Percentiles rank a stretch among this genome's conserved stretches.
These are phyloP conservation scores for Seiridium unicorne DNA, from an alignment of 2,329 filamentous ascomycete genomes.

Conservation along the genomic window DNA sequence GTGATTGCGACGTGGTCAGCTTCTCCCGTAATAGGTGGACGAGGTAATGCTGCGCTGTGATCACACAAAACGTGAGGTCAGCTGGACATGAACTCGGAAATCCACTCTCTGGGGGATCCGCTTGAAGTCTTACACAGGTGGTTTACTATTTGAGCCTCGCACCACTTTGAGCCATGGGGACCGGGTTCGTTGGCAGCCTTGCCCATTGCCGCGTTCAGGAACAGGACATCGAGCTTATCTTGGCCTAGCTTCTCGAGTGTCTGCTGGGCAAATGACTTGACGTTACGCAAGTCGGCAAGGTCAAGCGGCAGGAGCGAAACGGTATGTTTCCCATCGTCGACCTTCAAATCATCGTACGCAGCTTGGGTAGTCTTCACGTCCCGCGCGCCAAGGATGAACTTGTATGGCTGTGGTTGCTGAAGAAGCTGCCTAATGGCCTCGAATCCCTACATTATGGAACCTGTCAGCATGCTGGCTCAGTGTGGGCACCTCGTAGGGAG, in stretches of 20 bases:
- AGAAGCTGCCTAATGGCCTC: conserved; percentile 53
- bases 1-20: conserved; percentile 41
- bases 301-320: conserved; percentile 48
- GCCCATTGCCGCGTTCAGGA: conserved; percentile 48
- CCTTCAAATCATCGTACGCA: conserved; percentile 40
- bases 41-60: conserved; percentile 52
- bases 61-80: not conserved
- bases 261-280: conserved; percentile 45
- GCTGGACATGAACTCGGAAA: not conserved
- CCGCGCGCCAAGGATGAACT: conserved; percentile 48
- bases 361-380: conserved; percentile 37
- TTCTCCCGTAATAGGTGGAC: conserved; percentile 47
- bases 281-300: conserved; percentile 40
- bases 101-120: conserved; percentile 22
- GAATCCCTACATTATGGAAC: conserved; percentile 40
- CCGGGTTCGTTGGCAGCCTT: conserved; percentile 33
- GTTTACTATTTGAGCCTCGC: conserved; percentile 49
- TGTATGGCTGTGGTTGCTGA: conserved; percentile 41
- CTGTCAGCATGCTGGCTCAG: too few species aligned
- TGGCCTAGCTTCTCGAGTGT: conserved; percentile 32
- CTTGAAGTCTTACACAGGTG: conserved; percentile 46
- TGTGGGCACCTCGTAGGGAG: not conserved
- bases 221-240: conserved; percentile 43
- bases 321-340: conserved; percentile 36
- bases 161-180: conserved; percentile 45